Evolutionary conservation across 106 monocot genomes (phyloP).

Genomic region (Xerophyta viscosa): DNA sequence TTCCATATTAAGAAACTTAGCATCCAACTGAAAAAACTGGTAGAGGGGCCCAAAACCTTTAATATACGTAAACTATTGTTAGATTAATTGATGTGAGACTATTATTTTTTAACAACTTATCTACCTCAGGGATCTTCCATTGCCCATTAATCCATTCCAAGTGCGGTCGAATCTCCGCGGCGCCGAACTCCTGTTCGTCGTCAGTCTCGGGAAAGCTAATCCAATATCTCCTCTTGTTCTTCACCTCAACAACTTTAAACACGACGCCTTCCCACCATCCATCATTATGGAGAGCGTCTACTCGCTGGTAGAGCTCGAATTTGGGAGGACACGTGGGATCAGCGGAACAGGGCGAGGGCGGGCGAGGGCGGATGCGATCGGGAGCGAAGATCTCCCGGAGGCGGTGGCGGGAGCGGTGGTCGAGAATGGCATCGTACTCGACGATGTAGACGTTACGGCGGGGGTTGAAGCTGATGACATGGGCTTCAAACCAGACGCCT

Average conservation of each 20-base stretch:
- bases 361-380: constrained; percentile 31
- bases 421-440: constrained; percentile 23
- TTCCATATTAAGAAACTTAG: too few species aligned
- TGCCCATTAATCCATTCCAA: constrained; percentile 40
- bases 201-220: constrained; percentile 20
- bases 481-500: constrained; percentile 44
- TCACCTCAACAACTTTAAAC: background rate
- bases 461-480: constrained; percentile 12
- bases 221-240: constrained; percentile 2
- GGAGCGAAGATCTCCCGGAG: constrained; percentile 22
- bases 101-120: too few species aligned
- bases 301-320: constrained; percentile 16
- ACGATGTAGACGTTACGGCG: constrained; percentile 23
- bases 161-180: constrained; percentile 23
- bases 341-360: background rate
- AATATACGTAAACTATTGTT: too few species aligned
- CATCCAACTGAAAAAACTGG: too few species aligned
- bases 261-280: constrained; percentile 60
- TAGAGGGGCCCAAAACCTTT: too few species aligned
- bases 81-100: too few species aligned
- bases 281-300: constrained; percentile 53
- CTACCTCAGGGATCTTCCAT: constrained; percentile 32
- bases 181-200: constrained; percentile 27
- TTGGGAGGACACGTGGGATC: too few species aligned
- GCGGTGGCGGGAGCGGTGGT: constrained; percentile 2